Percentiles rank a stretch among this genome's conserved stretches.
Evolutionary conservation across 2,329 filamentous ascomycete genomes (phyloP).

Genomic region (Phoma herbarum): DNA sequence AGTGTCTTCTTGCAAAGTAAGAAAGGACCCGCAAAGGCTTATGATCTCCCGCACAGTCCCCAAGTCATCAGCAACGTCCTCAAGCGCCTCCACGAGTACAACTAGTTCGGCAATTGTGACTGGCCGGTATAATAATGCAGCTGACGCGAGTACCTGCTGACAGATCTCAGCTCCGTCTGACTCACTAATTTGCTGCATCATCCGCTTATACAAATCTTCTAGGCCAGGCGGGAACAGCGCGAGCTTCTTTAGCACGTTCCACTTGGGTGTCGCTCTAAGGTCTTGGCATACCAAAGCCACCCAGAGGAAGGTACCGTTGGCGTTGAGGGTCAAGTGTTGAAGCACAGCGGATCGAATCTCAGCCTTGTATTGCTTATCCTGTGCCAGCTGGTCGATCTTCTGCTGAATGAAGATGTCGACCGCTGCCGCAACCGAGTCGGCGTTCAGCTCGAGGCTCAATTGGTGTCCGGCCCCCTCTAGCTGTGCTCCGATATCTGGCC

Average conservation of each 20-base stretch:
- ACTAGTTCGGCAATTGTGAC: too few species aligned
- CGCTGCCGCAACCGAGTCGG: conserved; percentile 42
- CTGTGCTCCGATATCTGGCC: conserved; percentile 1
- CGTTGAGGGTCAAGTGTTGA: too few species aligned
- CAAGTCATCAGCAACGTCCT: conserved; percentile 17
- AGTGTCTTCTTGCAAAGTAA: too few species aligned
- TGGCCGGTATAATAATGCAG: conserved; percentile 47
- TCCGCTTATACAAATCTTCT: conserved; percentile 50
- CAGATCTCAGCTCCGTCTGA: background rate
- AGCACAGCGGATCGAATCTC: too few species aligned
- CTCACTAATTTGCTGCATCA: conserved; percentile 50
- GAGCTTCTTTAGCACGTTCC: too few species aligned
- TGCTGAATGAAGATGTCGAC: conserved; percentile 51
- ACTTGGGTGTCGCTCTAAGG: conserved; percentile 33
- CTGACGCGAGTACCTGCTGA: background rate
- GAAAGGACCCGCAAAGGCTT: conserved; percentile 45
- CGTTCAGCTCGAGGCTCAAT: conserved; percentile 43
- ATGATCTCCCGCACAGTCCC: conserved; percentile 38
- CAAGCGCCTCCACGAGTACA: conserved; percentile 26
- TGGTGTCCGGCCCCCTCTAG: conserved; percentile 33
- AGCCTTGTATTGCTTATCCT: background rate
- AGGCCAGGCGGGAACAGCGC: conserved; percentile 50
- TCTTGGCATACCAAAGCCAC: too few species aligned
- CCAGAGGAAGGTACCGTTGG: too few species aligned
- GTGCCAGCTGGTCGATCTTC: conserved; percentile 45